phyloP scores from a whole-genome alignment of 306 rosid genomes.

The Comarum palustre region DNA sequence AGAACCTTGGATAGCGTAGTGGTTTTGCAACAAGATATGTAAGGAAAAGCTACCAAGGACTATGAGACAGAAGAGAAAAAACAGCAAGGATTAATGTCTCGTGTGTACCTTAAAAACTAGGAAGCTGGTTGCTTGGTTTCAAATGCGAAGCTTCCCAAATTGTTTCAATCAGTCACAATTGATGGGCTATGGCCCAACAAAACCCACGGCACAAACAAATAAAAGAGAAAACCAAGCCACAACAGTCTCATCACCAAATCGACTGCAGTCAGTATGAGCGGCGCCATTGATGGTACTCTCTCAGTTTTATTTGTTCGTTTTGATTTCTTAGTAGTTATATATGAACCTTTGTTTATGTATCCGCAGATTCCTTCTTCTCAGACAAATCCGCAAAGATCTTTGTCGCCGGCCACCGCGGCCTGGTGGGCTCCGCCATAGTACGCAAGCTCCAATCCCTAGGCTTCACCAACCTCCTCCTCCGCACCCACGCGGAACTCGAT shows the following conservation, averaged over 20 bases:
- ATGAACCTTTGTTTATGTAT: constrained; percentile 1
- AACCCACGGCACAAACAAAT: background rate
- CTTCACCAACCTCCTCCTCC: constrained; percentile 60
- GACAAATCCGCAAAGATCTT: constrained; percentile 83
- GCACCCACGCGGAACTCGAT: constrained; percentile 73
- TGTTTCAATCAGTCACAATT: background rate
- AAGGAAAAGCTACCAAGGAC: too few relatives aligned
- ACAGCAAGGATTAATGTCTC: too few relatives aligned
- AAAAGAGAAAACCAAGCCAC: background rate
- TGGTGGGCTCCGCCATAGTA: constrained; percentile 88
- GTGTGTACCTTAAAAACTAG: background rate
- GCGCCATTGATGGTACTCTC: constrained; percentile 46
- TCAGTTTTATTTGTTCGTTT: background rate
- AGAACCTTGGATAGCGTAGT: too few relatives aligned
- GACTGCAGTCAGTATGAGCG: constrained; percentile 43
- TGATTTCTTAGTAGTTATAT: background rate
- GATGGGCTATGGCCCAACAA: background rate
- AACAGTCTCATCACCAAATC: background rate
- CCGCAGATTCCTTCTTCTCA: constrained; percentile 39
- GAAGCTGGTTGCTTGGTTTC: background rate
- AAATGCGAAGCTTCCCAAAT: background rate
- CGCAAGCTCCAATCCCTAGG: constrained; percentile 69
- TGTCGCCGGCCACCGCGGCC: constrained; percentile 94
- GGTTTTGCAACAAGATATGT: too few relatives aligned
- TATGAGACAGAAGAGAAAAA: too few relatives aligned